phyloP scores from a whole-genome alignment of 768 basidiomycete genomes.

The Favolaschia claudopus region DNA sequence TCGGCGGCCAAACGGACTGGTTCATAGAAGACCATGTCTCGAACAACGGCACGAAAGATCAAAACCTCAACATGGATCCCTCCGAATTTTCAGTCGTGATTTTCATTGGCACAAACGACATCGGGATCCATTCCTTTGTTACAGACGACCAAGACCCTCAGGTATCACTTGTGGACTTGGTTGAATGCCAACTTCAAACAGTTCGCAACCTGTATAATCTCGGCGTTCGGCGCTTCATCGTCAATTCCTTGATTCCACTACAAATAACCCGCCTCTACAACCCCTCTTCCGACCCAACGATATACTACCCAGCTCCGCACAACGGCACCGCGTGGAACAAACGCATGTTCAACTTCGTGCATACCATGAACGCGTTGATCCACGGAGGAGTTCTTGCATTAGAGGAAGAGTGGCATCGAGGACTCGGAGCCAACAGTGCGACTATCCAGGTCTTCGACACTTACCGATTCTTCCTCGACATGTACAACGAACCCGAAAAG shows the following conservation, averaged over 20 bases:
- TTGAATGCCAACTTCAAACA: slow-evolving; percentile 27
- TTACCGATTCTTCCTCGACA: slow-evolving; percentile 28
- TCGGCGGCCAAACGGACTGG: slow-evolving; percentile 30
- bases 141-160: slow-evolving; percentile 20
- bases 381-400: slow-evolving; percentile 22
- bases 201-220: slow-evolving; percentile 25
- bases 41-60: slow-evolving; percentile 20
- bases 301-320: slow-evolving; percentile 29
- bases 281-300: slow-evolving; percentile 25
- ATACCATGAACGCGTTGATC: slow-evolving; percentile 28
- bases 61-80: slow-evolving; percentile 32
- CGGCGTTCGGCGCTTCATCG: slow-evolving; percentile 33
- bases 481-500: slow-evolving; percentile 27
- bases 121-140: slow-evolving; percentile 27
- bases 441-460: slow-evolving; percentile 29
- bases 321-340: slow-evolving; percentile 32
- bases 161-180: slow-evolving; percentile 27
- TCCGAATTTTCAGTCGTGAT: slow-evolving; percentile 28
- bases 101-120: slow-evolving; percentile 32
- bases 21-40: slow-evolving; percentile 33
- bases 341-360: slow-evolving; percentile 30
- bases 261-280: slow-evolving; percentile 27
- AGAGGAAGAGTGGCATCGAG: slow-evolving; percentile 25
- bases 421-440: slow-evolving; percentile 10
- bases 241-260: slow-evolving; percentile 32